Conservation (phyloP, 345 rosid species). For the Lepidium didymum region DNA sequence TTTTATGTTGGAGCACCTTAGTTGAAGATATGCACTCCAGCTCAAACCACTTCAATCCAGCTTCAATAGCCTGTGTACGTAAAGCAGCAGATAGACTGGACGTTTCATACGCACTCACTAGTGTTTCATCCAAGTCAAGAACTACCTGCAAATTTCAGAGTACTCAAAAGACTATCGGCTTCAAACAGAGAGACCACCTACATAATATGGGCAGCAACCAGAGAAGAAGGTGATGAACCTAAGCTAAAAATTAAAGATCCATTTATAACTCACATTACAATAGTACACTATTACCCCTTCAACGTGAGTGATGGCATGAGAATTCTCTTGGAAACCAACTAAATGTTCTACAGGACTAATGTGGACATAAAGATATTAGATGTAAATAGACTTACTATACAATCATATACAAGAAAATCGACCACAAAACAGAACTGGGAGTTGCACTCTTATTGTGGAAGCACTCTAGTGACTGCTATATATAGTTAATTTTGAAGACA, state of each 20-base stretch:
- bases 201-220: neutral
- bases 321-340: neutral
- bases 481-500: too few relatives aligned
- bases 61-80: conserved; percentile 53
- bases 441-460: neutral
- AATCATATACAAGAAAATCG: neutral
- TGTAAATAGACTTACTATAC: neutral
- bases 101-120: conserved; percentile 18
- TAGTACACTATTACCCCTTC: neutral
- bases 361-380: neutral
- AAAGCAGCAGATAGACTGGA: conserved; percentile 50
- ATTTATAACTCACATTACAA: neutral
- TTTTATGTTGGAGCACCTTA: conserved; percentile 43
- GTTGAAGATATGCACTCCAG: conserved; percentile 72
- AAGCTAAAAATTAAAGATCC: neutral
- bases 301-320: neutral
- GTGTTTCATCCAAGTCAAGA: conserved; percentile 89
- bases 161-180: neutral
- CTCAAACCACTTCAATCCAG: conserved; percentile 81
- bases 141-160: conserved; percentile 51
- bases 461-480: too few relatives aligned
- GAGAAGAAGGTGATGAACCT: neutral
- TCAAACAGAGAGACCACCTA: neutral
- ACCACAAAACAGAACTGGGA: neutral
- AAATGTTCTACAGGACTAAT: neutral